Conservation (phyloP, 805 yeast species). For the Ogataea nitratoaversa region DNA sequence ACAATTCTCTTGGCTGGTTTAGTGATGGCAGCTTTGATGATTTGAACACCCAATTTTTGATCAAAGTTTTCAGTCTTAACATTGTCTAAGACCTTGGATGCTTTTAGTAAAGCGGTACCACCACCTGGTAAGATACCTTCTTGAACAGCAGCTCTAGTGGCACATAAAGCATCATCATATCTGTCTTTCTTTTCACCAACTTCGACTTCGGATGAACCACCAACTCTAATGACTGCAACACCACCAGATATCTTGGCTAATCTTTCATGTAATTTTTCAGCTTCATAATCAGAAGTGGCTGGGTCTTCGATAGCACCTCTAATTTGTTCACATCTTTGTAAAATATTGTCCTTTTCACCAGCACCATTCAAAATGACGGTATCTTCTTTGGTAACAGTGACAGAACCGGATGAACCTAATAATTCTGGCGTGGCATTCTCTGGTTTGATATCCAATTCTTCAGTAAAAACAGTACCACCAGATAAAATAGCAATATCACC, state of each 20-base stretch:
- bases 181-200: slow-evolving; percentile 99
- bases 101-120: slow-evolving; percentile 96
- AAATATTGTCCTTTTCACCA: slow-evolving; percentile 77
- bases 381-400: slow-evolving; percentile 92
- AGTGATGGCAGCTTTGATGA: slow-evolving; percentile 87
- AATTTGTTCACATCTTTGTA: slow-evolving; percentile 90
- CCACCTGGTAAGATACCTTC: slow-evolving; percentile 99
- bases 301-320: slow-evolving; percentile 73
- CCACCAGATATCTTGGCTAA: slow-evolving; percentile 96
- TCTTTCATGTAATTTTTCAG: slow-evolving; percentile 95
- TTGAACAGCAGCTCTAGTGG: slow-evolving; percentile 98
- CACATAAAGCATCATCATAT: slow-evolving; percentile 96
- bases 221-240: slow-evolving; percentile 97
- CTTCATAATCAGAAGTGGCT: slow-evolving; percentile 84
- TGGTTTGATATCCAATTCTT: slow-evolving; percentile 92
- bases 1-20: slow-evolving; percentile 95
- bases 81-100: slow-evolving; percentile 67
- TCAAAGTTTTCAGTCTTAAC: slow-evolving; percentile 85
- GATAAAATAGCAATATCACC: slow-evolving; percentile 94
- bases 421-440: slow-evolving; percentile 88
- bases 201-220: slow-evolving; percentile 95
- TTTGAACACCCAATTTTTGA: slow-evolving; percentile 92
- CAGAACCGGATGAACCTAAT: slow-evolving; percentile 86
- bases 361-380: slow-evolving; percentile 91
- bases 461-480: slow-evolving; percentile 90